phyloP scores from a whole-genome alignment of 192 early-diverging fungal species.

The Coemansia sp. region DNA sequence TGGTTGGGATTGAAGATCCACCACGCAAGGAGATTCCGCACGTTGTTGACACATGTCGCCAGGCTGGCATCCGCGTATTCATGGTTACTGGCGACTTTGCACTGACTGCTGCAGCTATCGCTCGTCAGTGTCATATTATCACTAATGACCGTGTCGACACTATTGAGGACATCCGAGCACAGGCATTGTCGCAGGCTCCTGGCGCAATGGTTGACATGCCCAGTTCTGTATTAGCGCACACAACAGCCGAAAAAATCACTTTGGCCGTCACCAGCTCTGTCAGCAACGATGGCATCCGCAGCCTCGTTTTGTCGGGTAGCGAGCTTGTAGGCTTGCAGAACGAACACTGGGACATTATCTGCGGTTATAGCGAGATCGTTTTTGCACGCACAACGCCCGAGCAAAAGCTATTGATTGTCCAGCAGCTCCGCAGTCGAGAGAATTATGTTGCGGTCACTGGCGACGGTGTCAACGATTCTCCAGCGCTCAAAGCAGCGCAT shows the following conservation, averaged over 20 bases:
- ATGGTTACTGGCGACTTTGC: constrained; percentile 87
- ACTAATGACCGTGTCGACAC: constrained; percentile 30
- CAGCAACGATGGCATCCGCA: background rate
- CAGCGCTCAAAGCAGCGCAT: constrained; percentile 87
- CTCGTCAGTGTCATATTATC: constrained; percentile 74
- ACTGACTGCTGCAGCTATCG: constrained; percentile 77
- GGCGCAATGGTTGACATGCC: background rate
- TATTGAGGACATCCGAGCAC: constrained; percentile 23
- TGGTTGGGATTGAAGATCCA: constrained; percentile 80
- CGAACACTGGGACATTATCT: constrained; percentile 68
- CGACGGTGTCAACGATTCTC: constrained; percentile 90
- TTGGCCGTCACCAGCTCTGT: background rate
- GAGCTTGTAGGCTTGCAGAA: constrained; percentile 61
- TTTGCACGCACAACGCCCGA: constrained; percentile 89
- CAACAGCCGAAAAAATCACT: background rate
- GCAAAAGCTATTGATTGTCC: constrained; percentile 82
- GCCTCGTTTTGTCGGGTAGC: constrained; percentile 66
- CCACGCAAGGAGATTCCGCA: constrained; percentile 71
- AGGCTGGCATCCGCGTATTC: constrained; percentile 70
- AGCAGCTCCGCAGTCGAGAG: constrained; percentile 67
- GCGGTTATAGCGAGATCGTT: constrained; percentile 69
- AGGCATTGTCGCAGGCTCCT: background rate
- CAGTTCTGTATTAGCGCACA: too few species aligned
- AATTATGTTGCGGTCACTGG: constrained; percentile 84
- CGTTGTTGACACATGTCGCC: constrained; percentile 58